These are phyloP conservation scores for Cercophora sp. DNA, from an alignment of 495 filamentous ascomycete genomes.

Conservation along the genomic window DNA sequence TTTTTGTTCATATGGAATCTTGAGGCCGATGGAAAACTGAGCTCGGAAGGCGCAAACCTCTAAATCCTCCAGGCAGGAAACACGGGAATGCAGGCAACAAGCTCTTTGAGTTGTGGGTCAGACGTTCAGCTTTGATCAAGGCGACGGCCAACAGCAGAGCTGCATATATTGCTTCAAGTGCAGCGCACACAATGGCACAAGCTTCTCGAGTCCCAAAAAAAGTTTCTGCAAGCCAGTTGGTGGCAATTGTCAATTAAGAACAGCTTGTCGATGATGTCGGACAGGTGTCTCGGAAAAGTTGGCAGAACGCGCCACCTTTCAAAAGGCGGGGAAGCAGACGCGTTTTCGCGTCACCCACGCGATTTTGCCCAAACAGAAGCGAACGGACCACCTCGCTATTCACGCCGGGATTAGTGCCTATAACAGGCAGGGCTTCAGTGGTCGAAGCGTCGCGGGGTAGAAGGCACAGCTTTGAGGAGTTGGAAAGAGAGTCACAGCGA, in stretches of 20 bases:
- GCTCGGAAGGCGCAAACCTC: too few relatives aligned
- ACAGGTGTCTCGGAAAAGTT: slow-evolving; percentile 3
- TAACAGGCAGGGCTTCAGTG: not conserved
- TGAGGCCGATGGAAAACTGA: not conserved
- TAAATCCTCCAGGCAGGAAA: too few relatives aligned
- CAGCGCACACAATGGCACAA: too few relatives aligned
- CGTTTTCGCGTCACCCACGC: slow-evolving; percentile 20
- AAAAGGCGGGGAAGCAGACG: slow-evolving; percentile 17
- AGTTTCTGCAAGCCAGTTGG: not conserved
- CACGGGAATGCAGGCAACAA: too few relatives aligned
- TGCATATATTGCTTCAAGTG: too few relatives aligned
- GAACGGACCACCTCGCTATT: slow-evolving; percentile 7
- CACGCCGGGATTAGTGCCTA: slow-evolving; percentile 2
- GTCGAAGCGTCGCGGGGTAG: not conserved
- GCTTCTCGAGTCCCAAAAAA: slow-evolving; percentile 1
- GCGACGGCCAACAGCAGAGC: too few relatives aligned
- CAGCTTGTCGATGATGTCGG: slow-evolving; percentile 9
- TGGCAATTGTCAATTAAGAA: slow-evolving; percentile 1
- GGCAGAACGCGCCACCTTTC: not conserved
- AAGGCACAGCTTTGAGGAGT: not conserved
- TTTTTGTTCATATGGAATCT: slow-evolving; percentile 10
- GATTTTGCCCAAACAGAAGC: slow-evolving; percentile 14
- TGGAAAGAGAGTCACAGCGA: not conserved
- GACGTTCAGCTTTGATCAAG: too few relatives aligned
- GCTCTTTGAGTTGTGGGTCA: too few relatives aligned